A percentile compares a stretch with the other conserved stretches of the same genome.
These are phyloP conservation scores for Tuber microsphaerosporum DNA, from an alignment of 495 filamentous ascomycete species.

Conservation along the genomic window DNA sequence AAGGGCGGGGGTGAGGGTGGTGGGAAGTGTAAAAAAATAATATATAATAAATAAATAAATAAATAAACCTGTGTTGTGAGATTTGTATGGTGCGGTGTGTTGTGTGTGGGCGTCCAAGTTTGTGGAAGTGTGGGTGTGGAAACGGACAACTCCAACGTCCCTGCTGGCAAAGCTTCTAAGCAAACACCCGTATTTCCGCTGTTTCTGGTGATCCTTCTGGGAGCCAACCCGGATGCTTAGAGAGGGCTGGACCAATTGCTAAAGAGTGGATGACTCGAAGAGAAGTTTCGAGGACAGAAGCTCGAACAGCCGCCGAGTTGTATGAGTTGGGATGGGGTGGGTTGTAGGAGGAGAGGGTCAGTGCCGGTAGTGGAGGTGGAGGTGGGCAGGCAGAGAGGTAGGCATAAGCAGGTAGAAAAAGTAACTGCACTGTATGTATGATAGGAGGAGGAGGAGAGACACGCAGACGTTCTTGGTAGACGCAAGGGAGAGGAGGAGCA, in stretches of 20 bases:
- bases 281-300: neutral
- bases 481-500: constrained; percentile 1
- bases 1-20: constrained; percentile 3
- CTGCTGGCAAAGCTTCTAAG: neutral
- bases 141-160: neutral
- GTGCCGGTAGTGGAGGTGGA: neutral
- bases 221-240: neutral
- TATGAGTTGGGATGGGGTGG: neutral
- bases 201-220: neutral
- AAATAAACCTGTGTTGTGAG: constrained; percentile 29
- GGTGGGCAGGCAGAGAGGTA: neutral
- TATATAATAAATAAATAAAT: constrained; percentile 12
- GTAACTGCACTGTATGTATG: neutral
- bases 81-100: constrained; percentile 33
- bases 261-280: neutral
- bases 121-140: neutral
- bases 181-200: neutral
- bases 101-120: constrained; percentile 17
- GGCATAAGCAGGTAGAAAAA: constrained; percentile 1
- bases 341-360: neutral
- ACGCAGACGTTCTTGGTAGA: constrained; percentile 2
- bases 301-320: neutral
- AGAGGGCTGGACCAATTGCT: neutral
- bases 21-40: constrained; percentile 23
- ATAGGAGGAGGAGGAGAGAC: neutral